Evolutionary conservation across 2,329 filamentous ascomycete genomes (phyloP).

Genomic region (Dothistroma septosporum): DNA sequence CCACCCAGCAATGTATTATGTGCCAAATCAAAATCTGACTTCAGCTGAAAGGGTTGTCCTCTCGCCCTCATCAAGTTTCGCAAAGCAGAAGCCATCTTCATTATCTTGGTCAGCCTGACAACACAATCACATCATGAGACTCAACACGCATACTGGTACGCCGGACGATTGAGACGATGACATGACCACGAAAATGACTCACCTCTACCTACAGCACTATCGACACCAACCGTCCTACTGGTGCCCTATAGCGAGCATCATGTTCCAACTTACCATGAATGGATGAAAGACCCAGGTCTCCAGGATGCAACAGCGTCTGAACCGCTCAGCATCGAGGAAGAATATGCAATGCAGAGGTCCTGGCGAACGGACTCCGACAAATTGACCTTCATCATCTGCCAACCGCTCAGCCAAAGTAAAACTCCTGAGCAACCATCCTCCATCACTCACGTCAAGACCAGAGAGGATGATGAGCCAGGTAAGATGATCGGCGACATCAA

Average conservation of each 20-base stretch:
- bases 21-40: background rate
- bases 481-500: slow-evolving; percentile 50
- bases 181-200: background rate
- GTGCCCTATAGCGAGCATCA: slow-evolving; percentile 81
- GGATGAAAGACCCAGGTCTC: slow-evolving; percentile 86
- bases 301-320: slow-evolving; percentile 85
- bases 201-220: slow-evolving; percentile 20
- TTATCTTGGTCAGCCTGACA: background rate
- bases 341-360: slow-evolving; percentile 84
- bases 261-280: slow-evolving; percentile 76
- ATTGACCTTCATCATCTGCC: slow-evolving; percentile 83
- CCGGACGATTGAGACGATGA: background rate
- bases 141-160: slow-evolving; percentile 41
- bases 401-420: slow-evolving; percentile 29
- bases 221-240: slow-evolving; percentile 63
- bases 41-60: background rate
- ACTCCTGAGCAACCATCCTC: background rate
- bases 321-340: slow-evolving; percentile 70
- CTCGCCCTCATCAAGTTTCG: background rate
- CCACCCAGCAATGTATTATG: background rate
- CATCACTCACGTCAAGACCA: slow-evolving; percentile 32
- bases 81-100: background rate
- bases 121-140: slow-evolving; percentile 32
- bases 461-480: slow-evolving; percentile 51
- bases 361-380: slow-evolving; percentile 84